Base-by-base conservation (phyloP, 2,329 filamentous ascomycete genomes). In the Camptophora hylomeconis region DNA sequence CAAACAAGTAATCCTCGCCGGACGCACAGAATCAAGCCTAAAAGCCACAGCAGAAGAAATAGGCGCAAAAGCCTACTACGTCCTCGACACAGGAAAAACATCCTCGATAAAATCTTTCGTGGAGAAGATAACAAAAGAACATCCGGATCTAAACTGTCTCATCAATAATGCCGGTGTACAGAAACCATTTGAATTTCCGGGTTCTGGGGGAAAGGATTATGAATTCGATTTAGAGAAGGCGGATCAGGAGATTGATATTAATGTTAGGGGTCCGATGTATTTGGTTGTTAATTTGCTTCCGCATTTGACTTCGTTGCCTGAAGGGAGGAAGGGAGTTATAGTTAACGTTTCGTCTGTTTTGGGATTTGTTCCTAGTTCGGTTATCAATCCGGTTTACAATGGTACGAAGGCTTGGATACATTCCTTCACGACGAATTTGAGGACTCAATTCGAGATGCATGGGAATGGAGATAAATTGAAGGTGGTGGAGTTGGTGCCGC, bases 121-220 rank as follows among this genome's bases (percentile, higher is more conserved):
- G 30, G 32, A 55, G 22, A 54, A 53, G 10, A 43, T 72, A 22
- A 60, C 54, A 3, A 38, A 35, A 2, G 59, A 69, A 5, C 61
- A 72, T 40, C 65, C 63, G 0, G 60, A 69, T 5, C 45, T 72
- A 2, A 67, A 74, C 47, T 72, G 67, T 38, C 44, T 73, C 1
- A 52, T 73, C 44, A 73, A 72, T 50, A 72, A 74, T 31, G 68
- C 68, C 0, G 68, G 67, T 2, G 63, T 72, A 1, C 68, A 73
- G 44, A 50, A 65, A 2, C 69, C 66, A 0, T 54, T 74, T 1
- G 47, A 65, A 10, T 52, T 67, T 1, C 55, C 53, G 21, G 28
- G 26, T 5, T 24, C 20, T 8, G 44, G 52, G 11, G 43, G 36
- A 38, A 6, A 31, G 36, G 8, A 40, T 33, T 12, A 56, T 13